These are phyloP conservation scores for Penicillium polonicum DNA, from an alignment of 2,329 filamentous ascomycete genomes.

Conservation along the genomic window DNA sequence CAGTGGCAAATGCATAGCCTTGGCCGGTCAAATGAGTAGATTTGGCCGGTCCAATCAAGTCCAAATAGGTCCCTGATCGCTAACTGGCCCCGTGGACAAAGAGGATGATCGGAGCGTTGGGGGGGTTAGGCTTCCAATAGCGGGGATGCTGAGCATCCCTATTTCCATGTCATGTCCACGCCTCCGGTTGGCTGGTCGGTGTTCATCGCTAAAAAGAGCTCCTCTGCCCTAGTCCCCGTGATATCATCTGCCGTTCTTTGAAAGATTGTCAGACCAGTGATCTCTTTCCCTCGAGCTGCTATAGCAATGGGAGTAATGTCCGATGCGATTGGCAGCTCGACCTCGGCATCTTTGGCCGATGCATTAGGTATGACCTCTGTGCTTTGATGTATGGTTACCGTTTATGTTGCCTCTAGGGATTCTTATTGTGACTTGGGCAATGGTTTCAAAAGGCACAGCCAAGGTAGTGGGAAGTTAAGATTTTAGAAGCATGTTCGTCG, in stretches of 20 bases:
- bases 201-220: conserved; percentile 2
- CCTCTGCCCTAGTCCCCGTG: neutral
- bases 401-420: neutral
- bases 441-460: neutral
- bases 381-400: neutral
- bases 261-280: neutral
- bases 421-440: neutral
- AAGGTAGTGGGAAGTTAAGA: neutral
- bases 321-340: neutral
- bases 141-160: neutral
- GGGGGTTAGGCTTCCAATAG: neutral
- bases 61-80: neutral
- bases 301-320: neutral
- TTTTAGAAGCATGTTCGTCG: neutral
- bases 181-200: neutral
- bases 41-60: conserved; percentile 3
- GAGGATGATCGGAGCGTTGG: conserved; percentile 1
- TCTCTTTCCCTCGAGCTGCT: neutral
- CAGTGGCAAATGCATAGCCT: conserved; percentile 1
- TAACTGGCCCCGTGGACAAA: conserved; percentile 9
- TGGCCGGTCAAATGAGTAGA: neutral
- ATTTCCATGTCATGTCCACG: neutral
- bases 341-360: neutral
- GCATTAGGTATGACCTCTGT: neutral
- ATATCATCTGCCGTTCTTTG: neutral